phyloP scores from a whole-genome alignment of 2,329 filamentous ascomycete species.

The Clarireedia monteithiana region DNA sequence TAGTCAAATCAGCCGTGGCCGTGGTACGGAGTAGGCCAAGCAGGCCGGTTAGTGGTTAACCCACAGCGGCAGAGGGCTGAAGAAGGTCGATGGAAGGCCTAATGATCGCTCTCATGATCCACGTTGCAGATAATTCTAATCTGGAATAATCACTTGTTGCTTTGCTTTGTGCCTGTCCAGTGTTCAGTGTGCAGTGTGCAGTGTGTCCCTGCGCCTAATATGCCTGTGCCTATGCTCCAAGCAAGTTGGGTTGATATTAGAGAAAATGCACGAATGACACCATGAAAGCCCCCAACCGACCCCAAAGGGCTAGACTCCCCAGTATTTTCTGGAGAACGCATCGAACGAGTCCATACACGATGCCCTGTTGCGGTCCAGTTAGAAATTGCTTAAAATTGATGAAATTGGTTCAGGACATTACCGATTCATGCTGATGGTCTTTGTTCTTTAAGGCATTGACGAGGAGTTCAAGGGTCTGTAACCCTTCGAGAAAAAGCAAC shows the following conservation, averaged over 20 bases:
- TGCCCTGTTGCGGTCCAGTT: background rate
- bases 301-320: too few species aligned
- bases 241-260: background rate
- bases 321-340: background rate
- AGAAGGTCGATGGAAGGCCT: slow-evolving; percentile 5
- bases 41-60: background rate
- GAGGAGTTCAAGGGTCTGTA: slow-evolving; percentile 3
- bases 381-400: background rate
- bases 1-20: too few species aligned
- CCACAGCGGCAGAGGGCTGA: slow-evolving; percentile 4
- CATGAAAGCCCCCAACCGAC: too few species aligned
- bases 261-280: background rate
- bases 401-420: slow-evolving; percentile 11
- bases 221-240: background rate
- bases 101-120: slow-evolving; percentile 12
- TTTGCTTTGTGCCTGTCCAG: too few species aligned
- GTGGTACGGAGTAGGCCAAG: too few species aligned
- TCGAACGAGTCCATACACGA: background rate
- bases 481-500: slow-evolving; percentile 1
- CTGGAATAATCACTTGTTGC: background rate
- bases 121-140: background rate
- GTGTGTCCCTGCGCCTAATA: too few species aligned
- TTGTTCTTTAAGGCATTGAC: slow-evolving; percentile 10
- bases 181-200: too few species aligned
- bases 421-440: slow-evolving; percentile 12